phyloP scores from a whole-genome alignment of 1,139 yeast species.

The Debaryomyces coudertii region DNA sequence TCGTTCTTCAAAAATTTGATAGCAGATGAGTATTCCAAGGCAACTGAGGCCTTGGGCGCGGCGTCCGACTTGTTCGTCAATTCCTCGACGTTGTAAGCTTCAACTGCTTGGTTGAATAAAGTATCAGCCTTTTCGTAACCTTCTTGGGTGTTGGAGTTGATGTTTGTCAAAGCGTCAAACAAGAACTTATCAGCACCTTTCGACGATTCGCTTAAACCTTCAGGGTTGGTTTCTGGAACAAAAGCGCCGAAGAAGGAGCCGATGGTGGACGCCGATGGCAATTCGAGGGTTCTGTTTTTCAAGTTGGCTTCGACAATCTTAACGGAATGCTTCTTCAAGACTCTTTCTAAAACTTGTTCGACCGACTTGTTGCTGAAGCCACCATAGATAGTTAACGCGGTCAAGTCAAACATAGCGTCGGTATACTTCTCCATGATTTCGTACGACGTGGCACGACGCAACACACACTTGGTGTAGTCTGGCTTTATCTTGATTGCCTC shows the following conservation, averaged over 20 bases:
- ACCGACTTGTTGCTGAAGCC: constrained; percentile 78
- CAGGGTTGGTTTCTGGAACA: constrained; percentile 48
- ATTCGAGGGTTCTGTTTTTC: constrained; percentile 51
- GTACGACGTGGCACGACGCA: constrained; percentile 80
- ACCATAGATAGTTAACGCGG: constrained; percentile 77
- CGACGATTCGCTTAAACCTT: constrained; percentile 51
- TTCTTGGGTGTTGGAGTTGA: constrained; percentile 66
- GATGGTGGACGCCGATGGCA: constrained; percentile 87
- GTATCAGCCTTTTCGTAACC: constrained; percentile 78
- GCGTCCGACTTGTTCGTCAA: constrained; percentile 42
- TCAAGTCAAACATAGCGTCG: constrained; percentile 90
- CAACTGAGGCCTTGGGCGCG: constrained; percentile 61
- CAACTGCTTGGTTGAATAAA: constrained; percentile 67
- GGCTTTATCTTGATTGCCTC: constrained; percentile 85
- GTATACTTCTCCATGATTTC: constrained; percentile 77
- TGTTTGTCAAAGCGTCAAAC: constrained; percentile 65
- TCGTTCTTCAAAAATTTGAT: constrained; percentile 83
- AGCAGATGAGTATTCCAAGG: constrained; percentile 82
- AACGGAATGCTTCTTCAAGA: constrained; percentile 75
- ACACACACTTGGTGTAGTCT: constrained; percentile 84
- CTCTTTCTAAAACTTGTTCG: constrained; percentile 85
- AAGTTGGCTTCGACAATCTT: constrained; percentile 65
- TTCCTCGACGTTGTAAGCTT: constrained; percentile 47
- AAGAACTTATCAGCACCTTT: constrained; percentile 64
- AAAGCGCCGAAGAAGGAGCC: constrained; percentile 87